phyloP scores from a whole-genome alignment of 495 filamentous ascomycete species.

The Xeromyces bisporus region DNA sequence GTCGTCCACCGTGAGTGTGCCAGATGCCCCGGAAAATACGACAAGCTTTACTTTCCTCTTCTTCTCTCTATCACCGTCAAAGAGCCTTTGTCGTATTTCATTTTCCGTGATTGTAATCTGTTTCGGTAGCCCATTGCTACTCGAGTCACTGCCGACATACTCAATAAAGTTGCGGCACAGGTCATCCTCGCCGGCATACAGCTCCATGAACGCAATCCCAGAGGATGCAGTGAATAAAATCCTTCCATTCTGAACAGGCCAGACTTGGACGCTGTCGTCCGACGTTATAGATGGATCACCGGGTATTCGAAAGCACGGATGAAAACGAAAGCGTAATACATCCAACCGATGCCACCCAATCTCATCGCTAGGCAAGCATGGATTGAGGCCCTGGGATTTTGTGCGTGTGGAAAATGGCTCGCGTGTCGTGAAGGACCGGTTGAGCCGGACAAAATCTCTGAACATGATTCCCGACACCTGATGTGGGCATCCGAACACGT shows the following conservation, averaged over 20 bases:
- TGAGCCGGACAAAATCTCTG: conserved; percentile 65
- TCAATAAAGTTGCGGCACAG: conserved; percentile 65
- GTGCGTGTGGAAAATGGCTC: conserved; percentile 76
- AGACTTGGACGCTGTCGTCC: conserved; percentile 73
- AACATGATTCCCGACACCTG: conserved; percentile 79
- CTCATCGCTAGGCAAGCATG: conserved; percentile 58
- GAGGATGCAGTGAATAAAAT: conserved; percentile 65
- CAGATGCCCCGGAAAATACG: conserved; percentile 58
- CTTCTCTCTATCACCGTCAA: conserved; percentile 46
- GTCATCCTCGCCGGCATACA: conserved; percentile 59
- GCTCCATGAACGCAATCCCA: conserved; percentile 66
- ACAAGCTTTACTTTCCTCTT: conserved; percentile 52
- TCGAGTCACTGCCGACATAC: conserved; percentile 45
- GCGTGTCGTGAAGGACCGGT: conserved; percentile 60
- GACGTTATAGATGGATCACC: conserved; percentile 46
- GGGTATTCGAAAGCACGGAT: conserved; percentile 78
- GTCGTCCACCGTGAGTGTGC: conserved; percentile 56
- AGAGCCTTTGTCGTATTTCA: conserved; percentile 52
- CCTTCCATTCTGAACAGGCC: conserved; percentile 68
- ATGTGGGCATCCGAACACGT: conserved; percentile 75
- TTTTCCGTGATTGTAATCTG: conserved; percentile 57
- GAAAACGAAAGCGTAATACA: conserved; percentile 68
- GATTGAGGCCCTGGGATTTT: conserved; percentile 55
- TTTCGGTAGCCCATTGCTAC: conserved; percentile 41
- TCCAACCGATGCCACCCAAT: conserved; percentile 83